phyloP scores from a whole-genome alignment of 179 eudicot genomes.

The Silene noctiflora region DNA sequence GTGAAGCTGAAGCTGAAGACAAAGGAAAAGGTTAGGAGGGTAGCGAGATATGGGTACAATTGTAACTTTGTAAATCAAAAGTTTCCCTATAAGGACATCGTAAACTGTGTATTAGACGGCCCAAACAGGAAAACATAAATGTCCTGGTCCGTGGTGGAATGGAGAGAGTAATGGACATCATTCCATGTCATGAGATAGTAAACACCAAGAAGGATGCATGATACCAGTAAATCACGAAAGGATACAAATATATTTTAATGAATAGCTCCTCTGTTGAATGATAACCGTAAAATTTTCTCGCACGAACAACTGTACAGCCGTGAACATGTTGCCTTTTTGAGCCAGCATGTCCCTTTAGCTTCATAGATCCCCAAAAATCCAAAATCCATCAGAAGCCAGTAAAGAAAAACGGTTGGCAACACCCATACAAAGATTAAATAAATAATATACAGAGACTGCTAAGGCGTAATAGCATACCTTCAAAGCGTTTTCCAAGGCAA shows the following conservation, averaged over 20 bases:
- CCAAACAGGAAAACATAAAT: no score
- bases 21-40: background rate
- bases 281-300: conserved; percentile 80
- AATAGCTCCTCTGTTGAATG: conserved; percentile 78
- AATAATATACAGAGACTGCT: background rate
- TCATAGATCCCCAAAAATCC: conserved; percentile 21
- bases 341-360: conserved; percentile 83
- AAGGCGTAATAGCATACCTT: conserved; percentile 50
- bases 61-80: background rate
- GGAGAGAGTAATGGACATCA: background rate
- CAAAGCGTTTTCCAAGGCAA: conserved; percentile 76
- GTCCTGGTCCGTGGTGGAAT: no score
- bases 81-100: background rate
- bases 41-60: background rate
- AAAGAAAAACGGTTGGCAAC: conserved; percentile 3
- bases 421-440: background rate
- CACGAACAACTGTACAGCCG: conserved; percentile 76
- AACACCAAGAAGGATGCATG: background rate
- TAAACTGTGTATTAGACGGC: no score
- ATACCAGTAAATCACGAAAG: conserved; percentile 23
- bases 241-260: conserved; percentile 93
- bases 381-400: conserved; percentile 18
- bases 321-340: conserved; percentile 95
- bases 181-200: background rate
- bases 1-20: background rate